These are phyloP conservation scores for Fraxinus cuspidata DNA, from an alignment of 257 asterid genomes.

Conservation along the genomic window DNA sequence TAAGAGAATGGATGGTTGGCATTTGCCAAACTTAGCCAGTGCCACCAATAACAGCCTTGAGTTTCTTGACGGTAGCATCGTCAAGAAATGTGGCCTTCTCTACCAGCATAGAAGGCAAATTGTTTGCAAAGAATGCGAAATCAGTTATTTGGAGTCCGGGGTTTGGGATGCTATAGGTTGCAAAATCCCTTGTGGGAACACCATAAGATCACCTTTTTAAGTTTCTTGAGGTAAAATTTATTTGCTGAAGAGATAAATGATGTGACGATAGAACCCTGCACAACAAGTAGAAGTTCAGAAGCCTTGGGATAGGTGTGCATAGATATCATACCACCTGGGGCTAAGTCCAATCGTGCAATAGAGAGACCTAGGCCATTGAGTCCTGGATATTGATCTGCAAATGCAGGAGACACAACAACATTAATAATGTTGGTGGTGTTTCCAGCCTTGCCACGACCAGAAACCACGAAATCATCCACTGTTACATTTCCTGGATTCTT, in stretches of 20 bases:
- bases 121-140: conserved; percentile 58
- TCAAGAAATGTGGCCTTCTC: conserved; percentile 67
- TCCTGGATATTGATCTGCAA: conserved; percentile 69
- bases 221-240: conserved; percentile 50
- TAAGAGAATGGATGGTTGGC: not conserved
- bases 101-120: conserved; percentile 44
- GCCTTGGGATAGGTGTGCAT: conserved; percentile 86
- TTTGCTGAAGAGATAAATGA: conserved; percentile 66
- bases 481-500: conserved; percentile 53
- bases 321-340: conserved; percentile 60
- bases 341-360: conserved; percentile 65
- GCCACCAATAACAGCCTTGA: conserved; percentile 59
- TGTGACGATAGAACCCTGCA: conserved; percentile 43
- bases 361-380: conserved; percentile 77
- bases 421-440: conserved; percentile 70
- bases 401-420: conserved; percentile 68
- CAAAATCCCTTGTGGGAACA: conserved; percentile 64
- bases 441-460: conserved; percentile 52
- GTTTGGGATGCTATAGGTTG: conserved; percentile 57
- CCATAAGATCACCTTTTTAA: conserved; percentile 65
- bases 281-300: conserved; percentile 47
- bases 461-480: conserved; percentile 47
- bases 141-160: conserved; percentile 72
- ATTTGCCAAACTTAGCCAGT: conserved; percentile 15
- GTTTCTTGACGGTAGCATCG: conserved; percentile 49